phyloP scores from a whole-genome alignment of 2,329 filamentous ascomycete species.

The Zymoseptoria ardabiliae region DNA sequence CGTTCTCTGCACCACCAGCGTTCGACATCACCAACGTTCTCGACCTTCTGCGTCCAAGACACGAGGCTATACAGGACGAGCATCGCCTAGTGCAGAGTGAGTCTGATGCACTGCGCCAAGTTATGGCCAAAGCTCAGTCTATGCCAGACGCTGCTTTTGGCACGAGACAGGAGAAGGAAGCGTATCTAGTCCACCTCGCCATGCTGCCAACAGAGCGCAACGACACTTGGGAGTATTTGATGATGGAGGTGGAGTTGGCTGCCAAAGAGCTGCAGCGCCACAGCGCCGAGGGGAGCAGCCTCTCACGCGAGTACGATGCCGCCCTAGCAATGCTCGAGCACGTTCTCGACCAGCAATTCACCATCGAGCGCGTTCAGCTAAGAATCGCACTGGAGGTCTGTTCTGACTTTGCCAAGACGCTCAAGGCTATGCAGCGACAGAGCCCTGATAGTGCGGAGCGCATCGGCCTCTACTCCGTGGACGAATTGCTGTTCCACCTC shows the following conservation, averaged over 20 bases:
- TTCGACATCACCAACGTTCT: slow-evolving; percentile 14
- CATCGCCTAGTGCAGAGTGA: slow-evolving; percentile 23
- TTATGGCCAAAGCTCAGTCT: not conserved
- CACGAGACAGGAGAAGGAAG: not conserved
- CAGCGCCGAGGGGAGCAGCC: too few relatives aligned
- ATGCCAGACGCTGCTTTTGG: not conserved
- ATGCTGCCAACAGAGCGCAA: not conserved
- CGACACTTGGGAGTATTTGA: slow-evolving; percentile 1
- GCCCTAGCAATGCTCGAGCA: not conserved
- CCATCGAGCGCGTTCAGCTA: not conserved
- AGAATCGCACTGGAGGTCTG: not conserved
- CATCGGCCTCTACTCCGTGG: not conserved
- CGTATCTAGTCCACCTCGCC: not conserved
- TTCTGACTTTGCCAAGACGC: not conserved
- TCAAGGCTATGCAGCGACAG: not conserved
- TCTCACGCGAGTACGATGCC: not conserved
- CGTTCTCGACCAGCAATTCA: not conserved
- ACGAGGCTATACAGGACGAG: slow-evolving; percentile 18
- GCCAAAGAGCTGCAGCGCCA: not conserved
- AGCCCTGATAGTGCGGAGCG: not conserved
- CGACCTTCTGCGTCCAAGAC: slow-evolving; percentile 5
- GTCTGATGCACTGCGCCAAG: slow-evolving; percentile 3
- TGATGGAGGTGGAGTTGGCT: not conserved
- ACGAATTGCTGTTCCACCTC: slow-evolving; percentile 1
- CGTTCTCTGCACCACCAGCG: slow-evolving; percentile 13